Base-by-base conservation (phyloP, 1,284 basidiomycete genomes). In the Fistulinella staudtii region DNA sequence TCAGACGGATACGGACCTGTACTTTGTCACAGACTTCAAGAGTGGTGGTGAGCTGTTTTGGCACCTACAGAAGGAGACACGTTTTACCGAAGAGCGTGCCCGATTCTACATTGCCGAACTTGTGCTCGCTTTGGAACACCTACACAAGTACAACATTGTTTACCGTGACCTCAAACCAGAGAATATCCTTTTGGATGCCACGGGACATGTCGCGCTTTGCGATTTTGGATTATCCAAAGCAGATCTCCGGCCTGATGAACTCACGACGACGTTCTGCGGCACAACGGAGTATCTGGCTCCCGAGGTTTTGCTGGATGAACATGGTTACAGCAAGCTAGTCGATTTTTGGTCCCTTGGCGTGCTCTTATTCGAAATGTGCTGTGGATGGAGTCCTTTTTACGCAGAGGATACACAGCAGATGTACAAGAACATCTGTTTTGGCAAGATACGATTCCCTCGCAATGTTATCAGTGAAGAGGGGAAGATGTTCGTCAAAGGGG, bases 381-480 rank as follows among this genome's bases (percentile, higher is more conserved):
- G 96, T 60, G 96, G 96, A 14, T 99, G 96, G 96, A 93, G 89
- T 65, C 96, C 96, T 28, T 99, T 99, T 73, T 99, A 99, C 63
- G 95, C 95, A 13, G 96, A 99, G 61, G 96, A 99, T 65, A 98
- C 93, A 14, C 95, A 99, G 66, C 92, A 97, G 69, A 99, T 99
- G 96, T 99, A 99, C 75, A 93, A 93, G 77, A 90, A 95, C 73
- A 99, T 99, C 56, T 98, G 93, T 66, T 93, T 93, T 67, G 96
- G 96, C 53, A 99, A 98, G 78, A 98, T 99, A 65, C 81, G 95
- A 52, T 99, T 99, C 74, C 96, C 96, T 22, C 89, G 93, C 59
- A 93, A 90, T 43, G 94, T 97, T 24, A 98, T 99, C 58, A 86
- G 87, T 49, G 96, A 99, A 58, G 94, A 98, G 47, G 96, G 96